Evolutionary conservation across 106 monocot species (phyloP).

Genomic region (Dactylorhiza incarnata): DNA sequence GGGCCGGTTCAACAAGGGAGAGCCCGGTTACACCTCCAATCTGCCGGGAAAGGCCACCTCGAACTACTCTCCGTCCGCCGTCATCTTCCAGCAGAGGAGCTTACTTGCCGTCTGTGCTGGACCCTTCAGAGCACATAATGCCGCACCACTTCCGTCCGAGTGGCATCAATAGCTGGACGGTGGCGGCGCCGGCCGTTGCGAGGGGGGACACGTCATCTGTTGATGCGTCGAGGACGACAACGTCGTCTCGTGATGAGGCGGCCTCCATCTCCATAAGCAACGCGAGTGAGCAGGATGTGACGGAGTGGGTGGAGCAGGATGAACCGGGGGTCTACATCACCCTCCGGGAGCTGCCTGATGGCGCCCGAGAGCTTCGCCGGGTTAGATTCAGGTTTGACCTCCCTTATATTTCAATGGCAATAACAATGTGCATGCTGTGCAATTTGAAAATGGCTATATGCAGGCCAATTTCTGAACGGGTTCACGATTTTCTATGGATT

Average conservation of each 20-base stretch:
- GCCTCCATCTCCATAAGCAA: conserved; percentile 63
- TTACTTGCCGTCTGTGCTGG: conserved; percentile 46
- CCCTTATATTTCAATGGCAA: too few species aligned
- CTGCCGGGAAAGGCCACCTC: conserved; percentile 9
- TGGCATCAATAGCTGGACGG: not conserved
- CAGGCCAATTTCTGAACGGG: too few species aligned
- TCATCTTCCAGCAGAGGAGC: conserved; percentile 11
- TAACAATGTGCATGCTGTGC: too few species aligned
- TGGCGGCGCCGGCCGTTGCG: not conserved
- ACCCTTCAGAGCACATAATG: conserved; percentile 63
- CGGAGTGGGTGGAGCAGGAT: conserved; percentile 97
- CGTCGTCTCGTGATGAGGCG: conserved; percentile 70
- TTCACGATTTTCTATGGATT: too few species aligned
- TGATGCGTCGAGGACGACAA: conserved; percentile 65
- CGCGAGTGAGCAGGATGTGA: conserved; percentile 60
- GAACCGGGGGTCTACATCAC: conserved; percentile 92
- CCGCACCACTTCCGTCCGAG: conserved; percentile 20
- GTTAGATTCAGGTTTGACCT: conserved; percentile 78
- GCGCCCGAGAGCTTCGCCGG: conserved; percentile 76
- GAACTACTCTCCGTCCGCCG: conserved; percentile 8
- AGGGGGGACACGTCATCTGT: conserved; percentile 27
- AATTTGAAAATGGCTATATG: too few species aligned
- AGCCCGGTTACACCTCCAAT: conserved; percentile 35
- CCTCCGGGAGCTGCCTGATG: conserved; percentile 68
- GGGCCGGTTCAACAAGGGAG: conserved; percentile 64